phyloP scores from a whole-genome alignment of 106 monocot species.

The Posidonia australis region DNA sequence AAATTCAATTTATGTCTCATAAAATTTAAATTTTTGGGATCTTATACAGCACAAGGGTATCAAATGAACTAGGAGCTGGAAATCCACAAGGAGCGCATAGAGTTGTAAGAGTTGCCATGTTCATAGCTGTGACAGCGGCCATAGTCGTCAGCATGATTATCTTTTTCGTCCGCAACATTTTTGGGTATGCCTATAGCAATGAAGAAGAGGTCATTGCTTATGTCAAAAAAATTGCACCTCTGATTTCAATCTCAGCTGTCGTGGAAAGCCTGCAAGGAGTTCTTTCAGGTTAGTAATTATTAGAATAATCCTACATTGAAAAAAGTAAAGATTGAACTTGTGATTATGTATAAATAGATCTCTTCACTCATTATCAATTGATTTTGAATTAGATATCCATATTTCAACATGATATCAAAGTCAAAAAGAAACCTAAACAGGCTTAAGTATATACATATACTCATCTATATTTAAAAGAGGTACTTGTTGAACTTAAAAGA shows the following conservation, averaged over 20 bases:
- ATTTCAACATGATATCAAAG: too few species aligned
- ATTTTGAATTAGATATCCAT: too few species aligned
- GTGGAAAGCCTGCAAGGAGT: constrained; percentile 47
- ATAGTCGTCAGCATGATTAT: constrained; percentile 18
- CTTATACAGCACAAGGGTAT: constrained; percentile 33
- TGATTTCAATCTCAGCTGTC: constrained; percentile 34
- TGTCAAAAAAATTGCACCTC: constrained; percentile 36
- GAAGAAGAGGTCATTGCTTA: constrained; percentile 38
- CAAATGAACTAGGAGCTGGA: constrained; percentile 54
- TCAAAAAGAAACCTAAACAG: too few species aligned
- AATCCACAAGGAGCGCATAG: constrained; percentile 30
- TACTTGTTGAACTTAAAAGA: too few species aligned
- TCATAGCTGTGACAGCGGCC: constrained; percentile 19
- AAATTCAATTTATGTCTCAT: neutral
- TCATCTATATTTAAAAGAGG: too few species aligned
- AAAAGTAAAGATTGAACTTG: too few species aligned
- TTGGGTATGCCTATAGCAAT: constrained; percentile 45
- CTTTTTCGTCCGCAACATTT: constrained; percentile 13
- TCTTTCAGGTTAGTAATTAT: constrained; percentile 46
- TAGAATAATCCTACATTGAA: too few species aligned
- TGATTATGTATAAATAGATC: too few species aligned
- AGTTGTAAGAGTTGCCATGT: constrained; percentile 26
- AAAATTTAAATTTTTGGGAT: neutral
- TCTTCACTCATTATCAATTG: too few species aligned
- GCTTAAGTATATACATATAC: too few species aligned